A percentile compares a stretch with the other conserved stretches of the same genome.
phyloP scores from a whole-genome alignment of 2,329 filamentous ascomycete genomes.

The Colletotrichum sp. region DNA sequence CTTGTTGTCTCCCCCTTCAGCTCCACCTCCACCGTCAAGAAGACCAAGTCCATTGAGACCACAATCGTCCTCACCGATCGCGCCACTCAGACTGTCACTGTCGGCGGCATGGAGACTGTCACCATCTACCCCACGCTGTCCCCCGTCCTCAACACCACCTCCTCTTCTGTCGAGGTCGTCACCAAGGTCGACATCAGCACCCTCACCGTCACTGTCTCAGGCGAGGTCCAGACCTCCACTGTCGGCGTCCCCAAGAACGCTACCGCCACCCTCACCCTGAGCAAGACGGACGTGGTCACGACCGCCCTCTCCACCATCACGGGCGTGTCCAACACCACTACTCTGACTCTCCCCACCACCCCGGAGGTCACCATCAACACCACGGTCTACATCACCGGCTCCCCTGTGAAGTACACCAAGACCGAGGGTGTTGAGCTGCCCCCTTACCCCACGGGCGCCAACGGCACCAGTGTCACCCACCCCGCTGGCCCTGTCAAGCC shows the following conservation, averaged over 20 bases:
- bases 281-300: conserved; percentile 11
- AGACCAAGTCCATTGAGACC: conserved; percentile 2
- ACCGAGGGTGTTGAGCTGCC: conserved; percentile 26
- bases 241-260: conserved; percentile 22
- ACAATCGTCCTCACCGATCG: conserved; percentile 11
- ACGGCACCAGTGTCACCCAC: conserved; percentile 22
- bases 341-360: not conserved
- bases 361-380: conserved; percentile 1
- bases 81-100: conserved; percentile 16
- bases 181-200: conserved; percentile 32
- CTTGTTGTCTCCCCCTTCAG: not conserved
- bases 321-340: conserved; percentile 11
- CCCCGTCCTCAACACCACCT: conserved; percentile 20
- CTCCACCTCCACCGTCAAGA: not conserved
- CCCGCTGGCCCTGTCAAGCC: not conserved
- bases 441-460: conserved; percentile 23
- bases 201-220: conserved; percentile 26
- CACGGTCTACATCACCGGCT: conserved; percentile 26
- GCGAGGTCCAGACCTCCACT: conserved; percentile 13
- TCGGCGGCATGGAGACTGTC: conserved; percentile 1
- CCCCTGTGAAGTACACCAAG: conserved; percentile 17
- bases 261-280: conserved; percentile 34
- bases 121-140: conserved; percentile 1
- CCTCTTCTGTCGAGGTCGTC: conserved; percentile 25
- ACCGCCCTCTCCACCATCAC: conserved; percentile 19